These are phyloP conservation scores for Oryza longistaminata DNA, from an alignment of 176 grass and related monocot species.

Conservation along the genomic window DNA sequence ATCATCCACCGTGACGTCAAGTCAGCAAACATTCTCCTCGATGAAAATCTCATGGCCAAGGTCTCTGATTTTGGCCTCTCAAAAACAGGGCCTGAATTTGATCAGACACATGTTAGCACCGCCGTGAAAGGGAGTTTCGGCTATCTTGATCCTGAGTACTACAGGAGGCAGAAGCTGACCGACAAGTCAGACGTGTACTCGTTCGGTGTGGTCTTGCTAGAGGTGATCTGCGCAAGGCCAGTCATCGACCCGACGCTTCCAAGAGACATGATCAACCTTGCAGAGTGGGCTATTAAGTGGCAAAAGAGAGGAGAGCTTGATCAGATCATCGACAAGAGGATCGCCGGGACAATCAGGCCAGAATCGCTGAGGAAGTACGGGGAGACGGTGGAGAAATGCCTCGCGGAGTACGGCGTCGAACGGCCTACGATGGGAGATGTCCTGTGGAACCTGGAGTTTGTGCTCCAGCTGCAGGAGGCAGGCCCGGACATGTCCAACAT, in stretches of 20 bases:
- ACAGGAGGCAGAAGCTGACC: constrained; percentile 86
- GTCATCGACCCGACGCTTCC: constrained; percentile 81
- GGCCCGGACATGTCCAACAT: constrained; percentile 69
- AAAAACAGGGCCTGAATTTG: constrained; percentile 88
- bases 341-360: constrained; percentile 61
- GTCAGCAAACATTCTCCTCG: constrained; percentile 95
- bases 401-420: constrained; percentile 74
- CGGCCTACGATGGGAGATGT: constrained; percentile 92
- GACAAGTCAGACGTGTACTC: constrained; percentile 97
- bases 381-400: constrained; percentile 85
- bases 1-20: constrained; percentile 98
- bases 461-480: constrained; percentile 87
- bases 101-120: constrained; percentile 92
- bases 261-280: constrained; percentile 85
- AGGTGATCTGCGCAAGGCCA: constrained; percentile 83
- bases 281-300: constrained; percentile 84
- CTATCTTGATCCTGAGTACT: constrained; percentile 97
- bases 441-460: constrained; percentile 92
- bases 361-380: constrained; percentile 77
- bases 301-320: constrained; percentile 84
- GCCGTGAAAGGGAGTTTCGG: constrained; percentile 93
- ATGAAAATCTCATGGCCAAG: constrained; percentile 86
- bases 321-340: constrained; percentile 64
- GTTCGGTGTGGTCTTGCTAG: constrained; percentile 87
- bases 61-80: constrained; percentile 94